Evolutionary conservation across 2,329 filamentous ascomycete genomes (phyloP).

Genomic region (Alternaria metachromatica): DNA sequence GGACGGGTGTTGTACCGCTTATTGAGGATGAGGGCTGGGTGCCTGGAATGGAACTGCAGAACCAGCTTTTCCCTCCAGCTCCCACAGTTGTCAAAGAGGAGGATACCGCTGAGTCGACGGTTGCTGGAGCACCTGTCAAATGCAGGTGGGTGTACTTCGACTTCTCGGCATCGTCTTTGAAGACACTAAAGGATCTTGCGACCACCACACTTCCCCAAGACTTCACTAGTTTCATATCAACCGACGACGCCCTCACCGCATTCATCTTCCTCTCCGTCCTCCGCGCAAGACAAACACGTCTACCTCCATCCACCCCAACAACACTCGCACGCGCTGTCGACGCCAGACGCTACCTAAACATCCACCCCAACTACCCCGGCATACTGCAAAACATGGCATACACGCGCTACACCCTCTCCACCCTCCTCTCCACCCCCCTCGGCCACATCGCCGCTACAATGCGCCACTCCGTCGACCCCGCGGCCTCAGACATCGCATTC

Average conservation of each 20-base stretch:
- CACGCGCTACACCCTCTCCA: slow-evolving; percentile 38
- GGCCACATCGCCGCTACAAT: slow-evolving; percentile 10
- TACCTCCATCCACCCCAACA: slow-evolving; percentile 26
- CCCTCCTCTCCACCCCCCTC: slow-evolving; percentile 39
- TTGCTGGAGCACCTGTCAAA: slow-evolving; percentile 4
- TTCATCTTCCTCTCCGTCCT: slow-evolving; percentile 59
- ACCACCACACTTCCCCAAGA: slow-evolving; percentile 22
- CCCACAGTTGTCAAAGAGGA: neutral
- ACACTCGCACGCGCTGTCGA: slow-evolving; percentile 59
- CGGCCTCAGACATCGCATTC: neutral
- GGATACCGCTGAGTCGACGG: neutral
- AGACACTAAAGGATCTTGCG: slow-evolving; percentile 52
- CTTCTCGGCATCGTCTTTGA: slow-evolving; percentile 51
- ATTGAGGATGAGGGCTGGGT: slow-evolving; percentile 47
- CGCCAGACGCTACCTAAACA: slow-evolving; percentile 51
- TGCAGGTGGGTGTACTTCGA: slow-evolving; percentile 56
- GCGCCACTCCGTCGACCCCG: neutral
- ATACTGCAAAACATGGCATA: slow-evolving; percentile 58
- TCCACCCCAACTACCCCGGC: slow-evolving; percentile 57
- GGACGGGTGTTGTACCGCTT: slow-evolving; percentile 49
- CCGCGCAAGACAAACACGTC: slow-evolving; percentile 50
- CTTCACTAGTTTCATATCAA: slow-evolving; percentile 54
- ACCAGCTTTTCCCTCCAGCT: slow-evolving; percentile 38
- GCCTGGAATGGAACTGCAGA: slow-evolving; percentile 45
- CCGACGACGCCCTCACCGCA: slow-evolving; percentile 61